Base-by-base conservation (phyloP, 2,329 filamentous ascomycete species). In the Endoconidiophora polonica region DNA sequence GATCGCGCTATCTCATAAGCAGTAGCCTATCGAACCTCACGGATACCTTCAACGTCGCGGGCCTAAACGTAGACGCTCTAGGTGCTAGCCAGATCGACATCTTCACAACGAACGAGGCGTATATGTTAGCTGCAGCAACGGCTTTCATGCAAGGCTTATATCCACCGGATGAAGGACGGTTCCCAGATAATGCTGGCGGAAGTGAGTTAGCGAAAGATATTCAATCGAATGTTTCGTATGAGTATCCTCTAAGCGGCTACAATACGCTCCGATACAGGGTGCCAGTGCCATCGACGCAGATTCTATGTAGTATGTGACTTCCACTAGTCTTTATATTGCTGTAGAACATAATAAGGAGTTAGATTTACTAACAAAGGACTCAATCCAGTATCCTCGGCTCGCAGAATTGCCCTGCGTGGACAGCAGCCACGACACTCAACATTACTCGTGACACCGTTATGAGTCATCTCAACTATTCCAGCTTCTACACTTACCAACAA, bases 81-180 rank as follows among this genome's bases (percentile, higher is more conserved):
- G 66, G 75, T 57, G 73, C 72, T 52, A 56, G 52, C 2, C 68
- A 75, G 56, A 56, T 78, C 16, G 58, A 60, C 29, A 56, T 73
- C 33, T 55, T 65, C 29, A 65, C 68, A 18, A 66, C 59, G 36
- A 59, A 62, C 3, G 66, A 71, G 46, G 60, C 63, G 23, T 71
- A 65, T 58, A 59, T 88, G 29, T 74, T 78, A 47, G 79, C 73
- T 54, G 79, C 84, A 2, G 85, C 84, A 33, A 68, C 76, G 47
- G 86, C 81, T 0, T 93, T 94, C 63, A 66, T 91, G 57, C 87
- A 94, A 61, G 86, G 82, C 3, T 69, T 94, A 3, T 94, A 94
- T 59, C 86, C 87, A 2, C 84, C 86, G 0, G 71, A 74, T 0
- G 69, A 69, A 3, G 54, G 58, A 7, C 55, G 58, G 0, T 66